These are phyloP conservation scores for Cladosporium phlei DNA, from an alignment of 2,329 filamentous ascomycete species.

Conservation along the genomic window DNA sequence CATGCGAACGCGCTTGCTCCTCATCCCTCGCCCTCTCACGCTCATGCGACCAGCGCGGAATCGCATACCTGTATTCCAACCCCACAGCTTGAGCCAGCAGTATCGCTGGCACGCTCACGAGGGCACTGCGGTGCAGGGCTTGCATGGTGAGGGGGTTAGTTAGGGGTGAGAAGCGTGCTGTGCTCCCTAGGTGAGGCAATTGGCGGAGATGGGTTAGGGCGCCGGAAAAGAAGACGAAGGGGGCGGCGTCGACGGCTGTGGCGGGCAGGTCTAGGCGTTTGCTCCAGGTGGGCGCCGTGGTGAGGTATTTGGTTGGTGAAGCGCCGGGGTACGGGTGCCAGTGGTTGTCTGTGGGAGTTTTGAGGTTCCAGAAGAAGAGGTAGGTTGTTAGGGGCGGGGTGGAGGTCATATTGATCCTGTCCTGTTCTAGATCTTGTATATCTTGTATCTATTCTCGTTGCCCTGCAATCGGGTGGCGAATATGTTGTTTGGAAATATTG, in stretches of 20 bases:
- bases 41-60: slow-evolving; percentile 29
- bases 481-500: too few species aligned
- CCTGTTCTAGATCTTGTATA: too few species aligned
- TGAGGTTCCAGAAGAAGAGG: slow-evolving; percentile 31
- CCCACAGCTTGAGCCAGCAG: slow-evolving; percentile 23
- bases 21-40: slow-evolving; percentile 29
- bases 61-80: slow-evolving; percentile 25
- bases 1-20: slow-evolving; percentile 27
- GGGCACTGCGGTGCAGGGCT: slow-evolving; percentile 24
- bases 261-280: slow-evolving; percentile 27
- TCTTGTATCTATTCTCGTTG: too few species aligned
- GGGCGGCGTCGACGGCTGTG: slow-evolving; percentile 26
- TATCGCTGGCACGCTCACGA: slow-evolving; percentile 22
- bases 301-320: slow-evolving; percentile 17
- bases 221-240: slow-evolving; percentile 26
- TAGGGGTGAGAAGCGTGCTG: slow-evolving; percentile 25
- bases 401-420: too few species aligned
- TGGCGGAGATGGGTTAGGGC: slow-evolving; percentile 25
- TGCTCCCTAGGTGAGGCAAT: slow-evolving; percentile 26
- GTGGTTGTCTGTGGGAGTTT: slow-evolving; percentile 24
- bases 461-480: too few species aligned
- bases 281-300: slow-evolving; percentile 17
- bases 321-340: slow-evolving; percentile 27
- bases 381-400: slow-evolving; percentile 12
- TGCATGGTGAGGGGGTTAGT: slow-evolving; percentile 26